Evolutionary conservation across 108 stramenopile species (phyloP), one percentile per base, ranked within the genome.

Genomic region (Cyclotella cryptica): DNA sequence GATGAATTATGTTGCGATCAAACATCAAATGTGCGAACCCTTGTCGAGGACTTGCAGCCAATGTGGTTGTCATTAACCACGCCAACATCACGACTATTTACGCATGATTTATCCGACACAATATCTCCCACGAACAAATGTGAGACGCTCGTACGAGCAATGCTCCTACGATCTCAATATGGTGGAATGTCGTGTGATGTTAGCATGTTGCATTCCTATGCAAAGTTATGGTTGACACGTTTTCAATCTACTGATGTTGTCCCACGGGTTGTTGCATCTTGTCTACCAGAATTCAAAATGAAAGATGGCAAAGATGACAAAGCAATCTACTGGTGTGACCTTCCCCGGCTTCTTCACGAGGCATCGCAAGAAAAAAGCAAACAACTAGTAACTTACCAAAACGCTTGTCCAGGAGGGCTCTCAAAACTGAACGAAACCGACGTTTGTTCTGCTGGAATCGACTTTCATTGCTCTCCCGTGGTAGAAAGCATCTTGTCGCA

Each of bases 181-280:
- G 94, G 94, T 58, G 94, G 94, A 12, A 93, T 96, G 94, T 60
- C 74, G 57, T 77, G 90, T 55, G 94, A 96, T 79, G 71, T 92
- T 13, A 43, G 64, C 22, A 93, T 96, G 92, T 72, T 96, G 7
- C 81, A 83, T 40, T 52, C 69, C 12, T 93, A 75, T 58, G 75
- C 84, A n/a, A 64, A 45, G 28, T 14, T 62, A 42, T 96, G 91
- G 92, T 40, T 79, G 10, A 19, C 84, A 41, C 84, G 94, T 71
- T 93, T 93, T 46, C 65, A 41, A 5, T 59, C 60, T 24, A 3
- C 42, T 0, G 55, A 13, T n/a, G 7, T 24, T 15, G 42, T 77
- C 10, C 59, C 80, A 54, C 19, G 40, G 18, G 42, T 52, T 53
- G 10, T 35, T 30, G n/a, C 52, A 14, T 69, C 67, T 2, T 21